A percentile compares a stretch with the other conserved stretches of the same genome.
phyloP scores from a whole-genome alignment of 495 filamentous ascomycete genomes.

The Trichoderma reesei region DNA sequence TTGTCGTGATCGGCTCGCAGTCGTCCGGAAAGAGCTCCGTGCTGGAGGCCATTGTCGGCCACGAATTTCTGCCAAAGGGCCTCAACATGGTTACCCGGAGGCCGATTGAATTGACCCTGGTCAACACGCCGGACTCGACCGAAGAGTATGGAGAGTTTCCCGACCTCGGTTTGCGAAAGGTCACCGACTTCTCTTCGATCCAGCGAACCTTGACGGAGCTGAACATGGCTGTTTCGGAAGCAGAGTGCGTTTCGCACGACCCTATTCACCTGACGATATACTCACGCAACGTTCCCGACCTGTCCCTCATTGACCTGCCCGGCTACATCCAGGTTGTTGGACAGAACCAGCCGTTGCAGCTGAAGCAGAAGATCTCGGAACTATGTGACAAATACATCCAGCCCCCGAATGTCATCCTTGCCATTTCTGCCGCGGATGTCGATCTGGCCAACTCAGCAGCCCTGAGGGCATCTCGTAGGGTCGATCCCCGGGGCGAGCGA shows the following conservation, averaged over 20 bases:
- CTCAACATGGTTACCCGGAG: slow-evolving; percentile 96
- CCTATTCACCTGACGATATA: slow-evolving; percentile 93
- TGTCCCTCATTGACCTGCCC: slow-evolving; percentile 92
- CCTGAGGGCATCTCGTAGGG: slow-evolving; percentile 76
- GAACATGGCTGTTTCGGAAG: slow-evolving; percentile 83
- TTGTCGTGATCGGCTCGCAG: slow-evolving; percentile 97
- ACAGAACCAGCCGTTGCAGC: slow-evolving; percentile 76
- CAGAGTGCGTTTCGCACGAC: slow-evolving; percentile 88
- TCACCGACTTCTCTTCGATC: slow-evolving; percentile 87
- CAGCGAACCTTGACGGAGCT: slow-evolving; percentile 91
- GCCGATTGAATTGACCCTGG: slow-evolving; percentile 91
- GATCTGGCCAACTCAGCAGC: slow-evolving; percentile 96
- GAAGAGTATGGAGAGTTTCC: slow-evolving; percentile 96
- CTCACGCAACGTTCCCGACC: slow-evolving; percentile 88
- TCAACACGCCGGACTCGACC: slow-evolving; percentile 88
- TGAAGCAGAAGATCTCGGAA: slow-evolving; percentile 92
- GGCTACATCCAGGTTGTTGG: slow-evolving; percentile 96
- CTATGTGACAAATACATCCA: slow-evolving; percentile 98
- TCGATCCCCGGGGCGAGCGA: slow-evolving; percentile 88
- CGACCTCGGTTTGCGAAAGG: slow-evolving; percentile 77
- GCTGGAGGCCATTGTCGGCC: slow-evolving; percentile 91
- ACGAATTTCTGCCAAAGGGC: slow-evolving; percentile 96
- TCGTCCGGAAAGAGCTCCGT: slow-evolving; percentile 98
- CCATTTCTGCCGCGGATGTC: slow-evolving; percentile 95
- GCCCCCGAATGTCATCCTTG: slow-evolving; percentile 88